phyloP scores from a whole-genome alignment of 2,329 filamentous ascomycete genomes.

The Tricladium varicosporioides region DNA sequence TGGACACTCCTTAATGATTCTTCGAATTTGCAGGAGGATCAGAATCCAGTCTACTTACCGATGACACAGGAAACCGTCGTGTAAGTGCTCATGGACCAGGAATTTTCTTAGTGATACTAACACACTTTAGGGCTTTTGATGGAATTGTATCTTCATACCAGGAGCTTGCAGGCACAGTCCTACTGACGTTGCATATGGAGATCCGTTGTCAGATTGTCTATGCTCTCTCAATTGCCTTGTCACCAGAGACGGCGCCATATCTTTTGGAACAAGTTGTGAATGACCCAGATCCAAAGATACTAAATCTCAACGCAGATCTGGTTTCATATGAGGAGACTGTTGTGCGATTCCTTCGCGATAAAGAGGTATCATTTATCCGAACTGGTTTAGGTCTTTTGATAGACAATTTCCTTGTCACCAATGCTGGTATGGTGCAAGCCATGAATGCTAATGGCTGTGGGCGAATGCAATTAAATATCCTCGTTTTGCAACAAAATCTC shows the following conservation, averaged over 20 bases:
- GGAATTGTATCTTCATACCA: conserved; percentile 80
- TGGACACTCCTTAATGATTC: conserved; percentile 80
- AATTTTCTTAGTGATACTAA: conserved; percentile 6
- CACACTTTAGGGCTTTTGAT: conserved; percentile 68
- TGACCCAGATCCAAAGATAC: conserved; percentile 75
- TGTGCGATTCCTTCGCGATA: conserved; percentile 65
- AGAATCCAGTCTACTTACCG: conserved; percentile 74
- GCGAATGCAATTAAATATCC: conserved; percentile 90
- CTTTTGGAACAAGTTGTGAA: conserved; percentile 69
- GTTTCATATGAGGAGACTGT: conserved; percentile 86
- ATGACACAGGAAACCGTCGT: conserved; percentile 81
- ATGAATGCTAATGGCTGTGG: conserved; percentile 84
- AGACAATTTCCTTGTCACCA: conserved; percentile 74
- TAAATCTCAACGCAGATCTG: conserved; percentile 80
- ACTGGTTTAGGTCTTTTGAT: conserved; percentile 74
- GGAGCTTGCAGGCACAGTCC: conserved; percentile 72
- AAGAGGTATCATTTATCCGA: conserved; percentile 74
- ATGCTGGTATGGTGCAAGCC: conserved; percentile 66
- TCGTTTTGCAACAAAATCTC: conserved; percentile 93
- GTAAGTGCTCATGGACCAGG: conserved; percentile 47
- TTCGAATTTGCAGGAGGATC: conserved; percentile 55
- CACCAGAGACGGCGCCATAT: conserved; percentile 59
- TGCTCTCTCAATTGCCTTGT: conserved; percentile 66
- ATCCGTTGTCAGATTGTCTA: conserved; percentile 82
- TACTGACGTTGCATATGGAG: conserved; percentile 86